phyloP scores from a whole-genome alignment of 768 basidiomycete species.

The Sarcodon aspratus region DNA sequence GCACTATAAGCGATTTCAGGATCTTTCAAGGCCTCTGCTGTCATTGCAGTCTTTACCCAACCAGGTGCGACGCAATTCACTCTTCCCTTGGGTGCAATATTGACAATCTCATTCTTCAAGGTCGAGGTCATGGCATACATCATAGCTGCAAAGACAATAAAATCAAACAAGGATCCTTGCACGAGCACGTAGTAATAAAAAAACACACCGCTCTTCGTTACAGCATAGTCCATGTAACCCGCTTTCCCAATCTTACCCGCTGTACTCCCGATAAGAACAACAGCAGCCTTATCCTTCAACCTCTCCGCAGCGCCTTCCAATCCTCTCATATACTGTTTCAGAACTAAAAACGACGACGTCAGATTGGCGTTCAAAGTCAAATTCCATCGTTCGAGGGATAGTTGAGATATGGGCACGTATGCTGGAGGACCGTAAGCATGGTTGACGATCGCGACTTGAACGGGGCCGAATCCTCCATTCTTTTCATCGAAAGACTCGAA shows the following conservation, averaged over 20 bases:
- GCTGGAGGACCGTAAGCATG: constrained; percentile 41
- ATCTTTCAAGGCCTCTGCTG: constrained; percentile 43
- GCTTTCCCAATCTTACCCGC: constrained; percentile 68
- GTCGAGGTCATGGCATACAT: constrained; percentile 63
- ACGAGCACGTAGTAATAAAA: not conserved
- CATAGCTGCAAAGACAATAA: constrained; percentile 30
- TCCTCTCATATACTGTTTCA: constrained; percentile 44
- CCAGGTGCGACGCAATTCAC: constrained; percentile 57
- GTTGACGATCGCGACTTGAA: constrained; percentile 50
- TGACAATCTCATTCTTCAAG: constrained; percentile 75
- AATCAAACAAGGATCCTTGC: not conserved
- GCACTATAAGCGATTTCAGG: constrained; percentile 42
- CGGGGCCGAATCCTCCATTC: constrained; percentile 30
- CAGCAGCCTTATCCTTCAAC: constrained; percentile 42
- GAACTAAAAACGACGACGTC: constrained; percentile 56
- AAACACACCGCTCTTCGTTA: constrained; percentile 54
- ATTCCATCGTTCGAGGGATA: constrained; percentile 57
- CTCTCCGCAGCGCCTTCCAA: constrained; percentile 26
- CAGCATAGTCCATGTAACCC: constrained; percentile 55
- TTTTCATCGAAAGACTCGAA: constrained; percentile 23
- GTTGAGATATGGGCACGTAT: constrained; percentile 39
- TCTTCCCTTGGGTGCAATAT: constrained; percentile 57
- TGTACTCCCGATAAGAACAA: constrained; percentile 60
- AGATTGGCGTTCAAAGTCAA: constrained; percentile 50
- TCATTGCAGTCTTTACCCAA: constrained; percentile 51